Conservation (phyloP, 2,329 filamentous ascomycete species). For the Cladophialophora carrionii region DNA sequence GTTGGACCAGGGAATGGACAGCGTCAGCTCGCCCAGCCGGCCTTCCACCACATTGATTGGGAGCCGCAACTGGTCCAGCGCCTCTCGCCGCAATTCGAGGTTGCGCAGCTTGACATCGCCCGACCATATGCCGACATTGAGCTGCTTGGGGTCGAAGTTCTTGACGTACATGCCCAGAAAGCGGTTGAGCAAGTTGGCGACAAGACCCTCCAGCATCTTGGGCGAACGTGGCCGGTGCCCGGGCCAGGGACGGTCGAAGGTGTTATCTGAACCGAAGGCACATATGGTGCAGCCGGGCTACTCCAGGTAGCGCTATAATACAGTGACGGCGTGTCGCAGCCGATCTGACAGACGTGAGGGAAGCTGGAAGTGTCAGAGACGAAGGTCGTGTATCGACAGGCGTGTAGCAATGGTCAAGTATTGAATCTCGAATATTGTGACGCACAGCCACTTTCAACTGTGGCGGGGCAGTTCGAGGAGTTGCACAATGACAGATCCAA, state of each 20-base stretch:
- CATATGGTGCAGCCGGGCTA: slow-evolving; percentile 16
- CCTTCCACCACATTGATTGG: slow-evolving; percentile 96
- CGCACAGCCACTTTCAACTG: slow-evolving; percentile 21
- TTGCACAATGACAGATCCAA: not conserved
- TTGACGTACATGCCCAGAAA: slow-evolving; percentile 99
- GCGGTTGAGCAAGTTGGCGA: slow-evolving; percentile 95
- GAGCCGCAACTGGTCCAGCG: slow-evolving; percentile 93
- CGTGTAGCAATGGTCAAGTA: not conserved
- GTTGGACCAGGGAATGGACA: slow-evolving; percentile 97
- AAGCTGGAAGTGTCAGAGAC: not conserved
- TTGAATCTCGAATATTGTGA: not conserved
- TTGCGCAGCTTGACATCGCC: slow-evolving; percentile 95
- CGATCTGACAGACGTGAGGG: not conserved
- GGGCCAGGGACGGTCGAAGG: slow-evolving; percentile 57
- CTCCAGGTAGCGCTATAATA: not conserved
- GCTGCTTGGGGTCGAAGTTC: slow-evolving; percentile 96
- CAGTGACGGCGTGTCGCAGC: not conserved
- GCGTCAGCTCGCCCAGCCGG: slow-evolving; percentile 85
- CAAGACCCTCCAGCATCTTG: slow-evolving; percentile 94
- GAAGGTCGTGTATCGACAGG: not conserved
- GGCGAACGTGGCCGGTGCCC: slow-evolving; percentile 69
- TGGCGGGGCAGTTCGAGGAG: slow-evolving; percentile 17
- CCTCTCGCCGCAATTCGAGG: slow-evolving; percentile 89
- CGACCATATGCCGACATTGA: slow-evolving; percentile 99
- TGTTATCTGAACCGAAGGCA: slow-evolving; percentile 13